A percentile compares a stretch with the other conserved stretches of the same genome.
phyloP scores from a whole-genome alignment of 192 early-diverging fungal species.

The Umbelopsis sp. region DNA sequence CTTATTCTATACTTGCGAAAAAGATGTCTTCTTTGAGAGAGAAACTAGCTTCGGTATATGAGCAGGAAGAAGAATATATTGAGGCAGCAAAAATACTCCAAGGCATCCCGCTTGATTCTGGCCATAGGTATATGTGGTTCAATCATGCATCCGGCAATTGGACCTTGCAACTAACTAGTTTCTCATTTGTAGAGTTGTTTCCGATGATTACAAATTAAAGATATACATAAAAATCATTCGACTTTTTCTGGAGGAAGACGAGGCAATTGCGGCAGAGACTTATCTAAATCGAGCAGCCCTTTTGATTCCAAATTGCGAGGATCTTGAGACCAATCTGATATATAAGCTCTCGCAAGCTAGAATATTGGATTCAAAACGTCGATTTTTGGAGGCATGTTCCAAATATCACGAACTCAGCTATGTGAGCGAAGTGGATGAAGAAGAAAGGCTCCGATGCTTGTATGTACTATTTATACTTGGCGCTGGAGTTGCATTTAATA shows the following conservation, averaged over 20 bases:
- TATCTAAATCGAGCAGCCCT: slow-evolving; percentile 85
- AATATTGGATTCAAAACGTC: slow-evolving; percentile 81
- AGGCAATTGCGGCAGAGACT: slow-evolving; percentile 76
- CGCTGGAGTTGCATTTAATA: background rate
- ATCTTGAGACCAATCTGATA: slow-evolving; percentile 57
- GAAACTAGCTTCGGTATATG: slow-evolving; percentile 74
- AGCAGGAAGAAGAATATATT: slow-evolving; percentile 75
- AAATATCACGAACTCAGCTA: slow-evolving; percentile 89
- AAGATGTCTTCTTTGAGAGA: slow-evolving; percentile 74
- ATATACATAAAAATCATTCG: slow-evolving; percentile 88
- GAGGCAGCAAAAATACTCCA: slow-evolving; percentile 86
- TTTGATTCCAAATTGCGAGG: slow-evolving; percentile 57
- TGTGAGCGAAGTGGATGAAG: slow-evolving; percentile 58
- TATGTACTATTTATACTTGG: slow-evolving; percentile 35
- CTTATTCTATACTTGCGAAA: background rate
- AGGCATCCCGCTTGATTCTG: slow-evolving; percentile 90
- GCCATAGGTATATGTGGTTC: slow-evolving; percentile 59
- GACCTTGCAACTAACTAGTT: background rate
- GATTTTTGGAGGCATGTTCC: slow-evolving; percentile 82
- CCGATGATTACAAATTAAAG: slow-evolving; percentile 70
- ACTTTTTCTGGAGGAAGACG: slow-evolving; percentile 84
- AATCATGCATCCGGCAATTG: background rate
- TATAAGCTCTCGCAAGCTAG: slow-evolving; percentile 85
- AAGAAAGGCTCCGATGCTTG: slow-evolving; percentile 60
- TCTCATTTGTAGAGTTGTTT: slow-evolving; percentile 44